Evolutionary conservation across 371 early-diverging fungal genomes (phyloP), one percentile per base, ranked within the genome.

Genomic region (Mucor mucedo): DNA sequence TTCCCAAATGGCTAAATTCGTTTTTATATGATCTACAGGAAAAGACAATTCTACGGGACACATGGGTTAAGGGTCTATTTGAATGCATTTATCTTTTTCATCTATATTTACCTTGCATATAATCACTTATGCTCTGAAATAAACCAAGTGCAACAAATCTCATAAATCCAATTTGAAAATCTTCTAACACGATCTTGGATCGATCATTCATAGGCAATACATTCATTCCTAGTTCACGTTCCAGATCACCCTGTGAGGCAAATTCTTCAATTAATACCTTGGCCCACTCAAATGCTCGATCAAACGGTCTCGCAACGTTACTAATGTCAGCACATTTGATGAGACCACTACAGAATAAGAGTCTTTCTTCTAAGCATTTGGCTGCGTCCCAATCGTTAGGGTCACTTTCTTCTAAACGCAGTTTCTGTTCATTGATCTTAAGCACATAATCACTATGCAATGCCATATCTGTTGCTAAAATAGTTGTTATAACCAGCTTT

Each of bases 301-400:
- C 68, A 71, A 86, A 85, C 1, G 87, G 85, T 38, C 86, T 71
- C 10, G 87, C 77, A 50, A 83, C 84, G 60, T 94, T 94, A 66
- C 89, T 89, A 54, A 94, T 89, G 62, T 94, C 94, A 14, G 93
- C 89, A 73, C 92, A 92, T 72, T 94, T 94, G 68, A 94, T 89
- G 5, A 93, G 66, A 5, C 87, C 88, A 47, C 85, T 84, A 27
- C 87, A 86, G 9, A 93, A 74, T 48, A 84, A 59, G 13, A 82
- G 28, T 14, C 82, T 69, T 55, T 87, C 88, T 39, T 80, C 71
- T 49, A 82, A 79, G 40, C 65, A 56, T 21, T 40, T 40, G 9
- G 72, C 44, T 9, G 16, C 48, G 28, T 65, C 60, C 39, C 63
- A 53, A 4, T 55, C 40, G 21, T 55, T 44, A n/a, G 55, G 45